These are phyloP conservation scores for Aspergillus tamarii DNA, from an alignment of 2,329 filamentous ascomycete genomes.

Conservation along the genomic window DNA sequence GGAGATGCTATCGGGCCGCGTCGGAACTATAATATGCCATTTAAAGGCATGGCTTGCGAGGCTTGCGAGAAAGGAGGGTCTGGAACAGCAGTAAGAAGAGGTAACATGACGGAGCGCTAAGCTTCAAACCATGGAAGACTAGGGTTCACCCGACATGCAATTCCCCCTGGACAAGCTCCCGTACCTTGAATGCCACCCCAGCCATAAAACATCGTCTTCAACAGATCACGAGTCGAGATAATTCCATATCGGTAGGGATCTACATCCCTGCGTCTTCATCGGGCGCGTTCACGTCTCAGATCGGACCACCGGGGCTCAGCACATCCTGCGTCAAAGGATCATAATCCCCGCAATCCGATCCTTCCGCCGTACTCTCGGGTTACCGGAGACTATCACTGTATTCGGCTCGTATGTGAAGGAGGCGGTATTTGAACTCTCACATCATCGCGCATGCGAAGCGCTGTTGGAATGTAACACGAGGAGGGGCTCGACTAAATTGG, in stretches of 20 bases:
- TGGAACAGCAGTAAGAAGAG: not conserved
- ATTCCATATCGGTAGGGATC: not conserved
- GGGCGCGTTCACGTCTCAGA: not conserved
- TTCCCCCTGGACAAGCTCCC: not conserved
- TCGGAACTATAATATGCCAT: not conserved
- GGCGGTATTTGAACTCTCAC: not conserved
- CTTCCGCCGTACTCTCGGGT: slow-evolving; percentile 1
- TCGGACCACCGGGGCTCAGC: not conserved
- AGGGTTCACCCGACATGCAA: not conserved
- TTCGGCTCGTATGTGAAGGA: not conserved
- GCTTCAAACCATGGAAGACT: not conserved
- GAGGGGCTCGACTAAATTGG: not conserved
- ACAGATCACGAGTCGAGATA: not conserved
- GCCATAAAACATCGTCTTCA: not conserved
- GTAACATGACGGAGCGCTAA: not conserved
- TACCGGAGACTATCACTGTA: not conserved
- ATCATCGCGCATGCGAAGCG: not conserved
- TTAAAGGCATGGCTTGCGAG: not conserved
- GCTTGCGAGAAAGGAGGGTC: not conserved
- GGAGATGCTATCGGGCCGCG: not conserved
- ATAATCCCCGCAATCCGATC: not conserved
- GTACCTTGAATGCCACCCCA: not conserved
- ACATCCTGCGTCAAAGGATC: not conserved
- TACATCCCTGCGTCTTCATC: not conserved
- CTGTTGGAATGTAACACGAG: not conserved